A percentile compares a stretch with the other conserved stretches of the same genome.
These are phyloP conservation scores for Ogataea paradorogensis DNA, from an alignment of 805 yeast species.

Conservation along the genomic window DNA sequence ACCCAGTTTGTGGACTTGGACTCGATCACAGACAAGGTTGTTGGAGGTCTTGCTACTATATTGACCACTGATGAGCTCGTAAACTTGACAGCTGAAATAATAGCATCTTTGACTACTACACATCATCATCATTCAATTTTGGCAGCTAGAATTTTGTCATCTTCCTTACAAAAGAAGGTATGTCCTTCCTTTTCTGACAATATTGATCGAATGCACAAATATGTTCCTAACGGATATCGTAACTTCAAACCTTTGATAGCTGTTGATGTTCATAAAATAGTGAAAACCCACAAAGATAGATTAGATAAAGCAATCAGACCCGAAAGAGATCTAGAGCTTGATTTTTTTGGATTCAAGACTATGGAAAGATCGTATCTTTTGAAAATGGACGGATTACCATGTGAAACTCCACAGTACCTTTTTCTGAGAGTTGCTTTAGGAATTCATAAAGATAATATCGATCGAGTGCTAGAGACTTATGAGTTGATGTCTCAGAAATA, in stretches of 20 bases:
- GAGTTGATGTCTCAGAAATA: constrained; percentile 81
- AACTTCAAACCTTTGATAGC: constrained; percentile 61
- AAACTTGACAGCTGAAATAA: constrained; percentile 77
- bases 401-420: constrained; percentile 90
- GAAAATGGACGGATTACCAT: constrained; percentile 58
- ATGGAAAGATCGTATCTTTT: constrained; percentile 82
- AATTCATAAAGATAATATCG: constrained; percentile 70
- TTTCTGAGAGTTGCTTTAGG: constrained; percentile 91
- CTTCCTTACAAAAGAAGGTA: constrained; percentile 81
- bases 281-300: constrained; percentile 53
- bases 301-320: constrained; percentile 68
- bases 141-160: constrained; percentile 87
- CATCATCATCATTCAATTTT: constrained; percentile 92
- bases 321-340: constrained; percentile 71
- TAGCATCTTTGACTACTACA: constrained; percentile 90
- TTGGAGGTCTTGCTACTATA: constrained; percentile 47
- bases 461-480: constrained; percentile 74
- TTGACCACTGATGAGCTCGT: constrained; percentile 42
- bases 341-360: constrained; percentile 92
- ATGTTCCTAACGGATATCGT: constrained; percentile 71
- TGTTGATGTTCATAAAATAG: constrained; percentile 53
- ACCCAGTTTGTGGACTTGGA: constrained; percentile 43
- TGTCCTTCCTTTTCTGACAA: constrained; percentile 75
- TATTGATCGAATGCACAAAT: constrained; percentile 58
- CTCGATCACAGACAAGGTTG: constrained; percentile 45